Percentiles rank a stretch among this genome's conserved stretches.
These are phyloP conservation scores for Albophoma yamanashiensis DNA, from an alignment of 2,329 filamentous ascomycete species.

Conservation along the genomic window DNA sequence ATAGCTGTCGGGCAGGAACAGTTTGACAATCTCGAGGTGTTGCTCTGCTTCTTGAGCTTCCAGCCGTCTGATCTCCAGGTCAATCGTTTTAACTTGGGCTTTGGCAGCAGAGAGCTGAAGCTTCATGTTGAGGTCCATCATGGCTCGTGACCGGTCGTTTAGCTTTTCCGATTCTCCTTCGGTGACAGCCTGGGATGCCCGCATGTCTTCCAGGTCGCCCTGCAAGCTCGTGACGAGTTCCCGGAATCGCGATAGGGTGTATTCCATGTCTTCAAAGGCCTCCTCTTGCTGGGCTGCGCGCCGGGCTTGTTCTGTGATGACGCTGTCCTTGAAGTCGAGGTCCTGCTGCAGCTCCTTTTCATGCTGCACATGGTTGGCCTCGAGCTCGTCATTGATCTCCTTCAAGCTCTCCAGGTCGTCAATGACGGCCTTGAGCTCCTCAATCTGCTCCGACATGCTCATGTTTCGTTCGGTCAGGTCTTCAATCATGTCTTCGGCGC, in stretches of 20 bases:
- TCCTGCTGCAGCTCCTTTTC: constrained; percentile 93
- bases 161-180: constrained; percentile 90
- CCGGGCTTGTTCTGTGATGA: constrained; percentile 73
- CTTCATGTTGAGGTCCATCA: constrained; percentile 95
- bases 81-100: constrained; percentile 88
- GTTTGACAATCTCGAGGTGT: constrained; percentile 77
- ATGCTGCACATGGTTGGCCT: constrained; percentile 84
- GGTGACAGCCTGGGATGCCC: constrained; percentile 82
- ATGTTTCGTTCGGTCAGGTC: constrained; percentile 83
- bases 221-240: constrained; percentile 81
- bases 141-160: constrained; percentile 76
- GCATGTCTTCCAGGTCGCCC: constrained; percentile 81
- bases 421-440: constrained; percentile 70
- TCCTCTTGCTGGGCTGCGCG: constrained; percentile 68
- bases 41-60: constrained; percentile 83
- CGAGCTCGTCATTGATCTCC: constrained; percentile 90
- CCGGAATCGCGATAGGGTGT: constrained; percentile 78
- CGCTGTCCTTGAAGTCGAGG: constrained; percentile 74
- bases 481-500: constrained; percentile 89
- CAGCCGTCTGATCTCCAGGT: constrained; percentile 75
- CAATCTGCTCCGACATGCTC: constrained; percentile 69
- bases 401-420: constrained; percentile 82
- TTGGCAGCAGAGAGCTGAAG: constrained; percentile 83
- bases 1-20: constrained; percentile 81
- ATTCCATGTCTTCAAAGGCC: constrained; percentile 76